Conservation (phyloP, 805 yeast species). For the Candida morakotiae region DNA sequence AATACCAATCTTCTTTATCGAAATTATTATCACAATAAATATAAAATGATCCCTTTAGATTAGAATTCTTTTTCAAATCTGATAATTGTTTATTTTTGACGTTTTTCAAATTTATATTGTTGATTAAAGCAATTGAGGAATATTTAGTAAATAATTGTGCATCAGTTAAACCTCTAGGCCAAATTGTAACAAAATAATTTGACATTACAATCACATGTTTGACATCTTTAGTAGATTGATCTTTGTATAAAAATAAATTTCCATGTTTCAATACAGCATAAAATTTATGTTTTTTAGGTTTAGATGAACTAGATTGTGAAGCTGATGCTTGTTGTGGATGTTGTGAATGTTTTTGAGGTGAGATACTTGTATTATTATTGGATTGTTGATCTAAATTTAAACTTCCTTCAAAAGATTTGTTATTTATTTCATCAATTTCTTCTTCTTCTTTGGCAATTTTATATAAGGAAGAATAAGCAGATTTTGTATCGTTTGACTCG, state of each 20-base stretch:
- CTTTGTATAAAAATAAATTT: slow-evolving; percentile 78
- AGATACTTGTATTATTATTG: neutral
- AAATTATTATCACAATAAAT: slow-evolving; percentile 73
- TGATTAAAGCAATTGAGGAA: slow-evolving; percentile 69
- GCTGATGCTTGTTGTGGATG: too few relatives aligned
- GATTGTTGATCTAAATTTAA: neutral
- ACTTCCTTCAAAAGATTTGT: neutral
- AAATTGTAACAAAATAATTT: slow-evolving; percentile 65
- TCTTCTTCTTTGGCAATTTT: slow-evolving; percentile 37
- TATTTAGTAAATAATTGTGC: slow-evolving; percentile 77
- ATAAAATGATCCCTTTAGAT: slow-evolving; percentile 47
- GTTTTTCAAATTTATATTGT: slow-evolving; percentile 8
- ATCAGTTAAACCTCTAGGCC: slow-evolving; percentile 80
- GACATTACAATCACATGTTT: slow-evolving; percentile 77
- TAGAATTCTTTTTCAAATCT: too few relatives aligned
- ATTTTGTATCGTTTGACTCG: slow-evolving; percentile 39
- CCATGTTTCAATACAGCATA: slow-evolving; percentile 81
- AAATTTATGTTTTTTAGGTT: slow-evolving; percentile 52
- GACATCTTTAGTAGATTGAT: slow-evolving; percentile 59
- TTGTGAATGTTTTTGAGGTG: slow-evolving; percentile 1
- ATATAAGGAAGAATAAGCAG: slow-evolving; percentile 60
- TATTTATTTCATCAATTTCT: neutral
- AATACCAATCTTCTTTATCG: slow-evolving; percentile 93
- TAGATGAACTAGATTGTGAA: slow-evolving; percentile 11
- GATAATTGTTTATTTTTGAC: neutral